A percentile compares a stretch with the other conserved stretches of the same genome.
Conservation (phyloP, 148 eudicot genomes). For the Pharnaceum exiguum region DNA sequence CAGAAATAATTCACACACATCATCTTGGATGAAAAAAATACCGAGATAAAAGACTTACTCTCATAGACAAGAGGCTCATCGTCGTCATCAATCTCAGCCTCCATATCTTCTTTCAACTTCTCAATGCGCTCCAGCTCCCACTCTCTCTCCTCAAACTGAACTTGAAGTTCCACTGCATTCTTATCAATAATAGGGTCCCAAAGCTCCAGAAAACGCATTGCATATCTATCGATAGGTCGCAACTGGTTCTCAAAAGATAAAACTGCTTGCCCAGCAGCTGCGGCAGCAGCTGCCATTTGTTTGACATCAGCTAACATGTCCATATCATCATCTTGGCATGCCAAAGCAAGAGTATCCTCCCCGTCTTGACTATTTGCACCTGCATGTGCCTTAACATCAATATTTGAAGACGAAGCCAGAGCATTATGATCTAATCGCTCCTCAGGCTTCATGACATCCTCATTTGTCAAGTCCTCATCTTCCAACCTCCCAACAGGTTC, state of each 20-base stretch:
- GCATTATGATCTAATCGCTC: slow-evolving; percentile 44
- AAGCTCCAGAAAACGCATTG: slow-evolving; percentile 79
- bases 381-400: slow-evolving; percentile 22
- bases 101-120: slow-evolving; percentile 97
- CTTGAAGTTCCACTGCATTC: slow-evolving; percentile 49
- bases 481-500: slow-evolving; percentile 77
- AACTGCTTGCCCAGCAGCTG: slow-evolving; percentile 86
- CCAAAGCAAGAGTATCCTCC: slow-evolving; percentile 48
- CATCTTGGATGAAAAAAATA: too few species aligned
- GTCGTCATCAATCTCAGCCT: slow-evolving; percentile 95
- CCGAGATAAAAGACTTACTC: slow-evolving; percentile 50
- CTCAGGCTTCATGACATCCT: slow-evolving; percentile 58
- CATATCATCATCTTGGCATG: slow-evolving; percentile 75
- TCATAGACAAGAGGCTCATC: slow-evolving; percentile 99
- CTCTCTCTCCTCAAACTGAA: slow-evolving; percentile 69
- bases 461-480: slow-evolving; percentile 85
- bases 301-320: slow-evolving; percentile 99
- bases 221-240: slow-evolving; percentile 96
- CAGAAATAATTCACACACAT: too few species aligned
- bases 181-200: slow-evolving; percentile 94
- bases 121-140: slow-evolving; percentile 98
- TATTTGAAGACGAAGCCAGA: slow-evolving; percentile 32
- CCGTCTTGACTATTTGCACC: slow-evolving; percentile 40
- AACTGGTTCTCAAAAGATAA: slow-evolving; percentile 83
- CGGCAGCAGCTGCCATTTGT: slow-evolving; percentile 99